phyloP scores from a whole-genome alignment of 768 basidiomycete species.

The Hebeloma cylindrosporum region DNA sequence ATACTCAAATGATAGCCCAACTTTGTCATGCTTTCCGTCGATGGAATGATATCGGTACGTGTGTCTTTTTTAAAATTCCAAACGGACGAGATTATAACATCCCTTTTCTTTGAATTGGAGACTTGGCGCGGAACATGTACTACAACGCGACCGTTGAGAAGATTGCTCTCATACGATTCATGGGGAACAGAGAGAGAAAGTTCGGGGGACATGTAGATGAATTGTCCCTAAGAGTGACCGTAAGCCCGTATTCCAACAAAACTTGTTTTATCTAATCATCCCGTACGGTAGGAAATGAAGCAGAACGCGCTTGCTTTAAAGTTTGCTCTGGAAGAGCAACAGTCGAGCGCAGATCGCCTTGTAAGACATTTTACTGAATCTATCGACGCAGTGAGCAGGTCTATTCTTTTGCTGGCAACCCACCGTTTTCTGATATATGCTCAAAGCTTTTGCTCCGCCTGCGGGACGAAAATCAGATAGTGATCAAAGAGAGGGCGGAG shows the following conservation, averaged over 20 bases:
- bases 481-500: no score
- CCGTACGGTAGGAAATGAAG: conserved; percentile 3
- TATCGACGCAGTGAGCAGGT: no score
- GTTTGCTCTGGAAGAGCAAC: no score
- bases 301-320: no score
- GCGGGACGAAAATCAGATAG: no score
- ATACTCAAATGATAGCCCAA: conserved; percentile 48
- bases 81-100: conserved; percentile 1
- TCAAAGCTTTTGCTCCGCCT: no score
- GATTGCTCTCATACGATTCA: conserved; percentile 44
- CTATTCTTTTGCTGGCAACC: background rate
- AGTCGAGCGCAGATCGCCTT: no score
- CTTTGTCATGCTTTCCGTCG: conserved; percentile 72
- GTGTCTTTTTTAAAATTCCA: background rate
- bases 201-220: conserved; percentile 19
- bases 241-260: background rate
- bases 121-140: conserved; percentile 61
- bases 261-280: background rate
- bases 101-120: conserved; percentile 11
- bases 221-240: conserved; percentile 10
- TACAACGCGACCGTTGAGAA: conserved; percentile 64
- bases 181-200: conserved; percentile 45
- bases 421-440: background rate
- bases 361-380: no score
- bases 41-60: conserved; percentile 72